Conservation (phyloP, 2,329 filamentous ascomycete genomes). For the Ophiostoma perfectum region DNA sequence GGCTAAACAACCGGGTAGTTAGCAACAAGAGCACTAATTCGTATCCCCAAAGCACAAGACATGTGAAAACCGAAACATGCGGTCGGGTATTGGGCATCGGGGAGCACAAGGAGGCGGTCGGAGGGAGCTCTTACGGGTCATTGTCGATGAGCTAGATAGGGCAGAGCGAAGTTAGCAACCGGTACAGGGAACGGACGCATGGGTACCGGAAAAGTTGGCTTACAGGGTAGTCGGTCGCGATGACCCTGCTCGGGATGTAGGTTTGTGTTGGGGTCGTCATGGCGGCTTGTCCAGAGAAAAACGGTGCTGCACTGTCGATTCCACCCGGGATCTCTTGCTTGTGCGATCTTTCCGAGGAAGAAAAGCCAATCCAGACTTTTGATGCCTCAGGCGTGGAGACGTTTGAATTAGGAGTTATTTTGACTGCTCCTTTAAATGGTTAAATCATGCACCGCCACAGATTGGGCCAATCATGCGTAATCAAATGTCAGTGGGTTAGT, state of each 20-base stretch:
- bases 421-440: neutral
- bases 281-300: conserved; percentile 26
- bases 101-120: neutral
- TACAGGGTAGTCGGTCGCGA: conserved; percentile 83
- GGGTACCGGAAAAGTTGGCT: conserved; percentile 42
- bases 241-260: conserved; percentile 69
- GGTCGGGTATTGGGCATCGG: neutral
- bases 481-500: conserved; percentile 26
- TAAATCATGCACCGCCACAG: neutral
- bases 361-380: conserved; percentile 21
- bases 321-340: conserved; percentile 7
- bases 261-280: conserved; percentile 40
- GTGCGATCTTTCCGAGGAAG: conserved; percentile 22
- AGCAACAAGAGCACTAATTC: neutral
- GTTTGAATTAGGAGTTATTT: neutral
- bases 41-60: neutral
- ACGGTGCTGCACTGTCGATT: conserved; percentile 20
- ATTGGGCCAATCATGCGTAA: conserved; percentile 21
- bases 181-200: conserved; percentile 24
- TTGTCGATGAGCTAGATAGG: conserved; percentile 84
- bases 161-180: conserved; percentile 21
- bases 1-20: conserved; percentile 48
- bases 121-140: conserved; percentile 68
- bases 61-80: neutral
- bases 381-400: conserved; percentile 24